phyloP scores from a whole-genome alignment of 768 basidiomycete species.

The Lactarius psammicola region DNA sequence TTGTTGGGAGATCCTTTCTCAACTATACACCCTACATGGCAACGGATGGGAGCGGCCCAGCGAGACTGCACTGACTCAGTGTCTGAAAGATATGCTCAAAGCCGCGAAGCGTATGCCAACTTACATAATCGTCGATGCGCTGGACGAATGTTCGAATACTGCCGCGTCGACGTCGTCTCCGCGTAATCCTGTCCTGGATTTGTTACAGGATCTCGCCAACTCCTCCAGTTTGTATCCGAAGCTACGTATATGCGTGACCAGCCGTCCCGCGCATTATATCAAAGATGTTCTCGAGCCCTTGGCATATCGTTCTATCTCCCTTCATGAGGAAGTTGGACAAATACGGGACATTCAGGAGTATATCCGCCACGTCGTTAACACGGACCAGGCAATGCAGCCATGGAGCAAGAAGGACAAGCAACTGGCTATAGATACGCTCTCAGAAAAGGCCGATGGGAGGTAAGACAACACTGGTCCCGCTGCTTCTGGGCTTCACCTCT shows the following conservation, averaged over 20 bases:
- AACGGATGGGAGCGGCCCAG: not conserved
- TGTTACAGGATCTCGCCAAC: slow-evolving; percentile 5
- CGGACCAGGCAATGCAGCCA: slow-evolving; percentile 1
- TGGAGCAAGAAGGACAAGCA: slow-evolving; percentile 5
- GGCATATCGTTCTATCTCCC: not conserved
- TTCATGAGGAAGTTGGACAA: slow-evolving; percentile 12
- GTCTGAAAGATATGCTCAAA: slow-evolving; percentile 13
- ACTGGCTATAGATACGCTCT: slow-evolving; percentile 5
- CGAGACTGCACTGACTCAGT: not conserved
- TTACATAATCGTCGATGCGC: slow-evolving; percentile 18
- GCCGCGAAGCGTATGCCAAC: not conserved
- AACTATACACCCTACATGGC: not conserved
- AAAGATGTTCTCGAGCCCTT: not conserved
- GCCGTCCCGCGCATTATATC: slow-evolving; percentile 18
- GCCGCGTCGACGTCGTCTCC: slow-evolving; percentile 8
- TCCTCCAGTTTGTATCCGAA: not conserved
- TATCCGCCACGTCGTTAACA: slow-evolving; percentile 1
- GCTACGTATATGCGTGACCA: slow-evolving; percentile 16
- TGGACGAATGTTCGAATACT: slow-evolving; percentile 7
- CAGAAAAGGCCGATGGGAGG: slow-evolving; percentile 6
- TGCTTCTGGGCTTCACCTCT: not conserved
- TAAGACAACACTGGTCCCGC: not conserved
- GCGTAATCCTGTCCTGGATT: slow-evolving; percentile 3
- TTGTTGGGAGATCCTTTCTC: slow-evolving; percentile 1
- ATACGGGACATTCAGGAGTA: slow-evolving; percentile 4